These are phyloP conservation scores for Epicoccum nigrum DNA, from an alignment of 2,329 filamentous ascomycete species.

Conservation along the genomic window DNA sequence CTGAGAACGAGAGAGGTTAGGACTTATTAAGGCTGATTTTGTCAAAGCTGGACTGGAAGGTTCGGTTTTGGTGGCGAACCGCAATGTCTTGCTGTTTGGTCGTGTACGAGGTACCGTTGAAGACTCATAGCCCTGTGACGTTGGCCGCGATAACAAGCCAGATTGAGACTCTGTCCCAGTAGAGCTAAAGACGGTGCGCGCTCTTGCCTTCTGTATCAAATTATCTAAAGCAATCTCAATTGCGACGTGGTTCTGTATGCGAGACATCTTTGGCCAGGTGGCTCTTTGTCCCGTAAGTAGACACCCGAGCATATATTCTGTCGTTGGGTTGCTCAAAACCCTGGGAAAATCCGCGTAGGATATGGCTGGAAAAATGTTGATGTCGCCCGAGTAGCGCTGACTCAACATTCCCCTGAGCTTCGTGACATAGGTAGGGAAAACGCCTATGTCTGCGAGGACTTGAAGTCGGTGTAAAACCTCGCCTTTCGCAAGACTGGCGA, in stretches of 20 bases:
- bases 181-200: conserved; percentile 71
- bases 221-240: conserved; percentile 85
- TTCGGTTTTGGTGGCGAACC: conserved; percentile 26
- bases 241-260: conserved; percentile 84
- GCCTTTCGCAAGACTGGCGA: conserved; percentile 76
- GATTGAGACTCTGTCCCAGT: conserved; percentile 58
- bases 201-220: conserved; percentile 71
- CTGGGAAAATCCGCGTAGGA: conserved; percentile 74
- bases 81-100: conserved; percentile 30
- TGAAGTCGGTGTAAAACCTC: conserved; percentile 83
- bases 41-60: conserved; percentile 28
- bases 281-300: conserved; percentile 80
- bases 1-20: conserved; percentile 22
- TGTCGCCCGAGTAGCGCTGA: conserved; percentile 92
- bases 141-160: conserved; percentile 33
- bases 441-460: conserved; percentile 77
- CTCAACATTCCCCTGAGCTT: conserved; percentile 82
- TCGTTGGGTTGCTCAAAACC: conserved; percentile 81
- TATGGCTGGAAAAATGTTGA: conserved; percentile 88
- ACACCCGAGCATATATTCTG: conserved; percentile 83
- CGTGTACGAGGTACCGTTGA: conserved; percentile 19
- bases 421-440: conserved; percentile 78
- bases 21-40: conserved; percentile 25
- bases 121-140: conserved; percentile 34
- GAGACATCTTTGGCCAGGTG: conserved; percentile 88